Percentiles rank a stretch among this genome's conserved stretches.
Evolutionary conservation across 2,329 filamentous ascomycete species (phyloP).

Genomic region (Bipolaris victoriae): DNA sequence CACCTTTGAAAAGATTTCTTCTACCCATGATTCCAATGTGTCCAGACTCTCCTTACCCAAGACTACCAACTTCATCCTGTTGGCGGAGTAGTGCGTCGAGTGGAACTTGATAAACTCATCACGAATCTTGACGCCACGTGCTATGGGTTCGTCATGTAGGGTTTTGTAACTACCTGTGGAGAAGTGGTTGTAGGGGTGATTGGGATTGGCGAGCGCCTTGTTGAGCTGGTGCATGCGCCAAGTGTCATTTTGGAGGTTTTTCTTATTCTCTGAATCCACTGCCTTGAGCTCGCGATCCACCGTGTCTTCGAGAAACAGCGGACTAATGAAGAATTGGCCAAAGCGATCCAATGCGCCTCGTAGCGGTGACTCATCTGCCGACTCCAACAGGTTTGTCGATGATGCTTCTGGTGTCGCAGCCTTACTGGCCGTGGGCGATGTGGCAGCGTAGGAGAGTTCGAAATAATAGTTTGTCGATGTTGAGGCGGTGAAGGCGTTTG

Average conservation of each 20-base stretch:
- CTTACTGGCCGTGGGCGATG: constrained; percentile 59
- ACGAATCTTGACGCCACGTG: constrained; percentile 80
- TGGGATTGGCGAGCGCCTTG: constrained; percentile 84
- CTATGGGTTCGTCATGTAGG: constrained; percentile 80
- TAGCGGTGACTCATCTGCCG: constrained; percentile 63
- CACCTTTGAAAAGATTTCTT: constrained; percentile 80
- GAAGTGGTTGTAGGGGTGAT: constrained; percentile 89
- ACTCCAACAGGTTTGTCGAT: constrained; percentile 42
- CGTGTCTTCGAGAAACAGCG: constrained; percentile 83
- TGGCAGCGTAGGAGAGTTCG: constrained; percentile 82
- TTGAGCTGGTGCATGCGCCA: constrained; percentile 89
- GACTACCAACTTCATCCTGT: constrained; percentile 90
- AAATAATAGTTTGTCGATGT: constrained; percentile 99
- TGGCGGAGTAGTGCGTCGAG: constrained; percentile 86
- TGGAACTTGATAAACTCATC: constrained; percentile 95
- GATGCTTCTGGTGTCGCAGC: constrained; percentile 47
- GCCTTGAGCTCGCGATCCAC: constrained; percentile 86
- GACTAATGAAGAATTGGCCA: constrained; percentile 90
- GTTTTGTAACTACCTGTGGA: constrained; percentile 89
- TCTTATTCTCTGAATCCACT: constrained; percentile 96
- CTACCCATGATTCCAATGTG: constrained; percentile 81
- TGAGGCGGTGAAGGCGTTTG: constrained; percentile 91
- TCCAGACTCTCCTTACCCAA: constrained; percentile 83
- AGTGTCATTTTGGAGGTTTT: constrained; percentile 88
- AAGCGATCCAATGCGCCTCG: constrained; percentile 88